Evolutionary conservation across 2,329 filamentous ascomycete species (phyloP), one percentile per base, ranked within the genome.

Genomic region (Pseudogymnoascus sp.): DNA sequence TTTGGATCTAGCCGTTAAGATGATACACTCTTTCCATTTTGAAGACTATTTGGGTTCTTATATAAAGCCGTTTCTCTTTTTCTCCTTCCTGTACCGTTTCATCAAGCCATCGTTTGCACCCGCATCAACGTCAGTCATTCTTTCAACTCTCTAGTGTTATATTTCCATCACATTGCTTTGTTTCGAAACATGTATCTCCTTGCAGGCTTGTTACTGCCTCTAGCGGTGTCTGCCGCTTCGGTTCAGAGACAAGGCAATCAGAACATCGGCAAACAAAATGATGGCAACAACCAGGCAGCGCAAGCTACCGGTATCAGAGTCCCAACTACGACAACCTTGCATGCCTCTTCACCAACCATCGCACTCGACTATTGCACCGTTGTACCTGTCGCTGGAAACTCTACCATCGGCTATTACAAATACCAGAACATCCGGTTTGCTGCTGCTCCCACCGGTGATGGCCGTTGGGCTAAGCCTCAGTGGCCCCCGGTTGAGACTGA

Each of bases 391-490:
- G 38, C 38, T 40, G 38, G 38, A 8, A 40, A 72, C 53, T 63
- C 65, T 18, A 68, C 71, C 1, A 65, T 69, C n/a, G 71, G 72
- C 23, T 71, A 70, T 65, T 73, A 73, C 66, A 74, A 74, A 60
- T 74, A 73, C 43, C 73, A 75, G 63, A 75, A 75, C 59, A 75
- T 75, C 46, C 69, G 75, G 9, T 76, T 72, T 61, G 74, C 72
- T 2, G 70, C 72, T 2, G 69, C 73, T 5, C 72, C 75, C 2
- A 72, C 70, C 2, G 74, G 74, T 1, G 65, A 72, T 37, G 66
- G 75, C 14, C 71, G 74, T 11, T 76, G 69, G 31, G 72, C 72
- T 8, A 70, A 72, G 56, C 74, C 74, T 8, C 36, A 73, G 64
- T 74, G 72, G 72, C 71, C 72, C n/a, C 66, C 70, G 4, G 67